These are phyloP conservation scores for Isochrysis galbana DNA, from an alignment of 78 protist genomes.

Conservation along the genomic window DNA sequence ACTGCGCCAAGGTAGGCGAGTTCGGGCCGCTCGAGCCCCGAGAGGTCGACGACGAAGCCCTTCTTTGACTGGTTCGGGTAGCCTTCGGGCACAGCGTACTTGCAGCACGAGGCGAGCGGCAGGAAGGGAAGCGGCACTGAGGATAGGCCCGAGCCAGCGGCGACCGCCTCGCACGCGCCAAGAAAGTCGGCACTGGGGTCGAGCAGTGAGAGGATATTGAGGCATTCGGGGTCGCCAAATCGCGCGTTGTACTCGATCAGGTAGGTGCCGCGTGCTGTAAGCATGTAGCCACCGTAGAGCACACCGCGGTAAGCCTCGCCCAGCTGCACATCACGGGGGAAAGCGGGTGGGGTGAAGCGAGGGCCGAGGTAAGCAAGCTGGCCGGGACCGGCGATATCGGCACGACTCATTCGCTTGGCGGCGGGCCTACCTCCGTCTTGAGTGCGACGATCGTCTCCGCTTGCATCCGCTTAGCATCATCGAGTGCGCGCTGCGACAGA, in stretches of 20 bases:
- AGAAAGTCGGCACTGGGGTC: background rate
- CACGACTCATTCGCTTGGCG: no score
- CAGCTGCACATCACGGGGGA: no score
- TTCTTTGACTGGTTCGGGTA: background rate
- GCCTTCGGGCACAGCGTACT: slow-evolving; percentile 38
- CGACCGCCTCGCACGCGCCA: background rate
- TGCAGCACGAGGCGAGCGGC: slow-evolving; percentile 1
- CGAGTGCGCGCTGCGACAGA: background rate
- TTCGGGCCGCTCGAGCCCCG: background rate
- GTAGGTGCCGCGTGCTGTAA: background rate
- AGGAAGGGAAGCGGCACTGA: background rate
- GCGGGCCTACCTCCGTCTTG: background rate
- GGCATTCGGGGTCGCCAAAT: slow-evolving; percentile 19
- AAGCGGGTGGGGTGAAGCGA: no score
- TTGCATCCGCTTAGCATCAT: background rate
- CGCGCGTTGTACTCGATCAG: slow-evolving; percentile 34
- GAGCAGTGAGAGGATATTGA: slow-evolving; percentile 11
- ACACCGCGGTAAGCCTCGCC: slow-evolving; percentile 8
- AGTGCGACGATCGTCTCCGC: background rate
- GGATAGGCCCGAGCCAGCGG: background rate
- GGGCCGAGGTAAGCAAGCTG: no score
- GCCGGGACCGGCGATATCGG: no score
- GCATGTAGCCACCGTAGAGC: slow-evolving; percentile 27
- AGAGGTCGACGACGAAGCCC: background rate
- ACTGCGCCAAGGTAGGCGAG: background rate